Base-by-base conservation (phyloP, 2,329 filamentous ascomycete genomes). In the Pseudogymnoascus sp. region DNA sequence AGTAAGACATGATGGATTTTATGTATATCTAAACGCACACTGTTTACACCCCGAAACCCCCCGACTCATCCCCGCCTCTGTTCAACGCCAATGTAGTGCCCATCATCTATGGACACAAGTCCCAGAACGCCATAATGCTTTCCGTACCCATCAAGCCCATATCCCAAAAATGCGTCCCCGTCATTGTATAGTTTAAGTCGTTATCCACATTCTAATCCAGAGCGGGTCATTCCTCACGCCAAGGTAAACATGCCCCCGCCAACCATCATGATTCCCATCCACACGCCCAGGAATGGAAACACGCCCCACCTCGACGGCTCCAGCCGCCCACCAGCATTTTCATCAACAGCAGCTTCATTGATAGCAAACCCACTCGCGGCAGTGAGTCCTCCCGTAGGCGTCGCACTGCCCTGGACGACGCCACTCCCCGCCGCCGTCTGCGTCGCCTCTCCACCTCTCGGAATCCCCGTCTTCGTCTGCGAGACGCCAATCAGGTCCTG, bases 211-310 rank as follows among this genome's bases (percentile, higher is more conserved):
- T 67, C 65, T 65, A 64, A 66, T 48, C 37, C 62, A 60, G 63
- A 63, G 43, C 16, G 45, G 57, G 43, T 10, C 25, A 54, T 19
- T 48, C 31, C 14, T 25, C 31, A 62, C 63, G 62, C 69, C 31
- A 70, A 57, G 36, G 73, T 63, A 63, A 76, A 74, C 34, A 75
- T 65, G 4, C 75, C 75, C 16, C 75, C 74, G 14, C 75, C 75
- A 28, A 75, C 63, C 68, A 74, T 69, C 66, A 72, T 69, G 57
- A 76, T 66, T 31, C 69, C 60, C 69, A 76, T 72, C 11, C 70
- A 72, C 5, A 70, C 65, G 7, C 71, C 73, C 66, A 76, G 67
- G 6, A 74, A 28, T 6, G 25, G 7, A n/a, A 54, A 2, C 5
- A 16, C 10, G n/a, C 51, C 51, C 51, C 51, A 57, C 28, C n/a